Evolutionary conservation across 495 filamentous ascomycete genomes (phyloP), one percentile per base, ranked within the genome.

Genomic region (Trypethelium eluteriae): DNA sequence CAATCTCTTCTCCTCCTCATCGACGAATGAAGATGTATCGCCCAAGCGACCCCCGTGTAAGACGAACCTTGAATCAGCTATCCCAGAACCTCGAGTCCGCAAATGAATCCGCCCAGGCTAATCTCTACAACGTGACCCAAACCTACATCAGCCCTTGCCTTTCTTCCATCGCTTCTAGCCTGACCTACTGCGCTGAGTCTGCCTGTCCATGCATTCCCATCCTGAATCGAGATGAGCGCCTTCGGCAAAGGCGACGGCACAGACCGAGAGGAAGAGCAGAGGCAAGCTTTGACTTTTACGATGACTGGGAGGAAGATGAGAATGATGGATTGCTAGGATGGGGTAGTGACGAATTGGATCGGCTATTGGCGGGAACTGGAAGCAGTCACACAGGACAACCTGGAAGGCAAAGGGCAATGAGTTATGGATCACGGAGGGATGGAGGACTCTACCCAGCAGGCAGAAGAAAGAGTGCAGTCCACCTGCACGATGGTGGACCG

Each of bases 221-320:
- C 71, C 85, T 85, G 62, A 89, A 93, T 66, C 70, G 68, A 63
- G 90, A 91, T 70, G 88, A 88, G 49, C 78, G 85, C 34, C 85
- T 89, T 4, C 84, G 91, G 57, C 81, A 84, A 63, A 80, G 84
- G 77, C 81, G 81, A 10, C 76, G 78, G 0, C 68, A 74, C 7
- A 76, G 80, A 2, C 69, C 75, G 16, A 79, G 88, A 69, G 88
- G 87, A 10, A 78, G 86, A 47, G 87, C 90, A 36, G 92, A 96
- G 73, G 85, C 88, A 49, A 89, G 84, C 69, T 98, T 98, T 70
- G 95, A 96, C 71, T 98, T 98, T 79, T 98, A 98, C 79, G 94
- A 98, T 74, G 93, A 96, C 73, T 96, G 93, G 92, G 91, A 96
- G 62, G 91, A 92, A 64, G 87, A 89, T 35, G 84, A 84, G 46